Evolutionary conservation across 345 rosid genomes (phyloP), one percentile per base, ranked within the genome.

Genomic region (Lepidium aucheri): DNA sequence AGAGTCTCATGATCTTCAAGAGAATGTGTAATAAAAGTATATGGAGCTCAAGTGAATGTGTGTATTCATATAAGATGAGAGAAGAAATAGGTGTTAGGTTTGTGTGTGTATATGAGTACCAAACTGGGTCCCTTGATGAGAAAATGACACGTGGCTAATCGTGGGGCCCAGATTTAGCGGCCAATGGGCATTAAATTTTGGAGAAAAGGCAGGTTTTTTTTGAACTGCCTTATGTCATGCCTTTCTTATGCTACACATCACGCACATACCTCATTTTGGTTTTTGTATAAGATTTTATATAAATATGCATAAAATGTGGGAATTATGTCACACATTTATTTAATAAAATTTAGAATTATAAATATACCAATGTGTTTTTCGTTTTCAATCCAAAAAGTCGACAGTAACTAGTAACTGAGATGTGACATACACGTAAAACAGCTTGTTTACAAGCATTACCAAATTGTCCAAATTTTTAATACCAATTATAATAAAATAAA

Each of bases 221-320:
- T 55, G 79, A 80, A 80, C 76, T 75, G 79, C 80, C 73, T 65
- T 47, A 62, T 71, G 82, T 79, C 82, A 79, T 79, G 82, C 82
- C 73, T 75, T 79, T 75, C 81, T 64, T 77, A 77, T 77, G 81
- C 68, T 49, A 65, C 41, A 62, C 77, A 73, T 60, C 72, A 70
- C 73, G 64, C 75, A 51, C 76, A 54, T 60, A 68, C 78, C 70
- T 60, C 78, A 5, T 67, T 62, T 62, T 67, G 63, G 26, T 53
- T 35, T 39, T 46, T n/a, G 17, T 56, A 13, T 4, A 42, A 22
- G 15, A 22, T 63, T 55, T 46, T 54, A 33, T 55, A 8, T 9
- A 35, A 10, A 7, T 36, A 49, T 24, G 2, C 30, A 26, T 0
- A 4, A 60, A 41, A 51, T 69, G 32, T 52, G 45, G 11, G 12